Conservation (phyloP, 768 basidiomycete species). For the Phaffia tasmanica region DNA sequence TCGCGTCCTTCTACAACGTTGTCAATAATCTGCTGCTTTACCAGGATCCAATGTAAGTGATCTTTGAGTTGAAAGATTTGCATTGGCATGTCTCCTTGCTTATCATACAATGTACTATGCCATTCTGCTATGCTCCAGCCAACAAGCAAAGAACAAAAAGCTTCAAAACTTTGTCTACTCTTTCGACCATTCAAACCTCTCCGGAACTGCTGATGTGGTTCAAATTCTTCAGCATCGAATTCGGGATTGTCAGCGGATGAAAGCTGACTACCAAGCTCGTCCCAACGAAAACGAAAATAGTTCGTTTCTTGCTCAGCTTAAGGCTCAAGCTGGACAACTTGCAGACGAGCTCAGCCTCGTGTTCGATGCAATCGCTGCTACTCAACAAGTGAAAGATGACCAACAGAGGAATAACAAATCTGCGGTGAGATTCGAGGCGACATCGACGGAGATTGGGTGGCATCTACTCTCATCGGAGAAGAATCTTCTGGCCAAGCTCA, state of each 20-base stretch:
- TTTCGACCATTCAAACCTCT: constrained; percentile 26
- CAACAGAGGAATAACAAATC: constrained; percentile 48
- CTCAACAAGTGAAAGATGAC: constrained; percentile 52
- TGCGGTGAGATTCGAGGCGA: constrained; percentile 66
- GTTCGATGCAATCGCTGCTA: constrained; percentile 63
- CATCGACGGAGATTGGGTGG: constrained; percentile 82
- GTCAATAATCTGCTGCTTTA: constrained; percentile 81
- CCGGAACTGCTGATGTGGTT: constrained; percentile 32
- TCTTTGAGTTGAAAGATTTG: no score
- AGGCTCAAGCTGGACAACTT: constrained; percentile 59
- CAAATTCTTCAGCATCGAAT: constrained; percentile 55
- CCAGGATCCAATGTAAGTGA: constrained; percentile 52
- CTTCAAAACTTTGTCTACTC: constrained; percentile 24
- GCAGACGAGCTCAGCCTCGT: constrained; percentile 70
- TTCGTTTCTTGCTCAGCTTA: constrained; percentile 52
- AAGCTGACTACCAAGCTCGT: constrained; percentile 37
- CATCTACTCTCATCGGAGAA: constrained; percentile 63
- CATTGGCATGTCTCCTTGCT: no score
- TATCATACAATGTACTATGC: no score
- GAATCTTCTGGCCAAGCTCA: constrained; percentile 68
- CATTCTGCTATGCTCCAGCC: background rate
- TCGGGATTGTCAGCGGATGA: constrained; percentile 44
- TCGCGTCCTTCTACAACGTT: constrained; percentile 62
- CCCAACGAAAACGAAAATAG: constrained; percentile 37
- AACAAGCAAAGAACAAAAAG: constrained; percentile 20